A percentile compares a stretch with the other conserved stretches of the same genome.
Evolutionary conservation across 306 rosid species (phyloP).

Genomic region (Cicer yamashitae): DNA sequence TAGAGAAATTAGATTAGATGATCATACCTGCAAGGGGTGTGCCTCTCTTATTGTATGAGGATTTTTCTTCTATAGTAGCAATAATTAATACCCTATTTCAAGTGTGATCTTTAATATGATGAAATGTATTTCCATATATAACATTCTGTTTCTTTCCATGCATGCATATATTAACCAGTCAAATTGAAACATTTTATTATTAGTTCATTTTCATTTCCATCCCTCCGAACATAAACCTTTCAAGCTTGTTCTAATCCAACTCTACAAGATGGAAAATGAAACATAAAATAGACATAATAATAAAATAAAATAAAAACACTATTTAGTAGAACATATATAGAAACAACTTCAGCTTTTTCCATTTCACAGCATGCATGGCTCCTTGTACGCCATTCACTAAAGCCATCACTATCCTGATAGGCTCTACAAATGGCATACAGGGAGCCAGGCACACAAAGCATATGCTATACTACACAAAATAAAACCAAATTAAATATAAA

Average conservation of each 20-base stretch:
- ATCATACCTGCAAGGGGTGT: too few species aligned
- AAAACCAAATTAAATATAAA: conserved; percentile 14
- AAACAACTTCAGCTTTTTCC: background rate
- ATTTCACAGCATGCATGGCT: conserved; percentile 78
- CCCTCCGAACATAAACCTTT: background rate
- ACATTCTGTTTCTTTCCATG: too few species aligned
- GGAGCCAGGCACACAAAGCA: conserved; percentile 93
- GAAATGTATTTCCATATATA: too few species aligned
- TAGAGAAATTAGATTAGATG: too few species aligned
- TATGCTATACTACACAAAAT: background rate
- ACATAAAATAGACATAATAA: background rate
- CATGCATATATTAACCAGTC: too few species aligned
- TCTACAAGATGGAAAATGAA: background rate
- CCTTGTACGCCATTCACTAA: conserved; percentile 98
- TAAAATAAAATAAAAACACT: background rate
- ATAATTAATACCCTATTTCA: too few species aligned
- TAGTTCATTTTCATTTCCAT: too few species aligned
- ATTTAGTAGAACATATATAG: background rate
- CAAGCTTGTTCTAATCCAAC: background rate
- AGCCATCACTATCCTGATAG: conserved; percentile 71
- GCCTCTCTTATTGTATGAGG: too few species aligned
- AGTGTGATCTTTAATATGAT: too few species aligned
- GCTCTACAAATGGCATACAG: conserved; percentile 98
- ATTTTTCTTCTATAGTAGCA: too few species aligned
- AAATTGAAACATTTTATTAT: too few species aligned